Evolutionary conservation across 805 yeast species (phyloP).

Genomic region (Saccharomycopsis javanensis): DNA sequence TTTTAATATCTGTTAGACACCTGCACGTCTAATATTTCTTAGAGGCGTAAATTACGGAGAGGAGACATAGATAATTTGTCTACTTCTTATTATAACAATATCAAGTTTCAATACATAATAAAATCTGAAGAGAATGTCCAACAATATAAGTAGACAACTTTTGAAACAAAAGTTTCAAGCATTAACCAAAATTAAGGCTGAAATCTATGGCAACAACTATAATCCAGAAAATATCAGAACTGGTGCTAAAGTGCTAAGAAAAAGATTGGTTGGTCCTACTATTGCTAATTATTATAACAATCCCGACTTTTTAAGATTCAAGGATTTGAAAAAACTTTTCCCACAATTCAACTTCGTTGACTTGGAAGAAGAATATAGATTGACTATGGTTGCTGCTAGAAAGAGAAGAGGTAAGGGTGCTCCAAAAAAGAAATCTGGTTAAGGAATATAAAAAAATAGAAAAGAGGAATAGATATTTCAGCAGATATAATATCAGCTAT

Average conservation of each 20-base stretch:
- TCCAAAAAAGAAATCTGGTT: constrained; percentile 59
- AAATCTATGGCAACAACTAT: constrained; percentile 59
- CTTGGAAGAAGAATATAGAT: constrained; percentile 61
- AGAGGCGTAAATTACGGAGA: too few species aligned
- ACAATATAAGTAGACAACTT: constrained; percentile 3
- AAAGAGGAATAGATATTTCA: constrained; percentile 26
- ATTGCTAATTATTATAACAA: constrained; percentile 67
- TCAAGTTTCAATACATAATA: too few species aligned
- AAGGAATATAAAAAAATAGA: constrained; percentile 27
- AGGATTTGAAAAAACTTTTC: constrained; percentile 45
- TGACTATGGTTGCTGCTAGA: constrained; percentile 51
- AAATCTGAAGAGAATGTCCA: too few species aligned
- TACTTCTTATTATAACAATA: too few species aligned
- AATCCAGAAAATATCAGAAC: constrained; percentile 60
- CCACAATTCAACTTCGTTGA: constrained; percentile 45
- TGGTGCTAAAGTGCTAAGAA: constrained; percentile 60
- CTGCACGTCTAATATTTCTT: too few species aligned
- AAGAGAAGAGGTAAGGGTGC: constrained; percentile 87
- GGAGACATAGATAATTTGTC: too few species aligned
- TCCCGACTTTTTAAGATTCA: constrained; percentile 54
- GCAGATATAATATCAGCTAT: not conserved
- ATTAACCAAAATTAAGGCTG: constrained; percentile 45
- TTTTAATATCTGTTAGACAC: too few species aligned
- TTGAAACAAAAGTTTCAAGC: constrained; percentile 16
- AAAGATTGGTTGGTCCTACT: constrained; percentile 65